Percentiles rank a stretch among this genome's conserved stretches.
phyloP scores from a whole-genome alignment of 768 basidiomycete genomes.

The Amanita rubescens region DNA sequence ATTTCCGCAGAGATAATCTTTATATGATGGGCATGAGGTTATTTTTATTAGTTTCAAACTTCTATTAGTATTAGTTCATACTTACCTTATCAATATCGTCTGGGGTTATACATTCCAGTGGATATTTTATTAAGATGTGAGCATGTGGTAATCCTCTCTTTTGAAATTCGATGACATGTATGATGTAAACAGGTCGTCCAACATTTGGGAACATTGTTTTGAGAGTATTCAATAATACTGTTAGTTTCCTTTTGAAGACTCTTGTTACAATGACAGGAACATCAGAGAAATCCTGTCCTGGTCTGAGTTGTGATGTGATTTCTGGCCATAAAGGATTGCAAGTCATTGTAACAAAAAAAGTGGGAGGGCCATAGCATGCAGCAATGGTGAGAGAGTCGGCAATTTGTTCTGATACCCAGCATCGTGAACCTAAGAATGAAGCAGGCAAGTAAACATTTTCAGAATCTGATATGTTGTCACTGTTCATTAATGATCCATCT shows the following conservation, averaged over 20 bases:
- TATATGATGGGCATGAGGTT: too few species aligned
- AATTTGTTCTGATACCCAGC: background rate
- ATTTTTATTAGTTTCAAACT: too few species aligned
- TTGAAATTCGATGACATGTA: slow-evolving; percentile 33
- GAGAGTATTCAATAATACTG: background rate
- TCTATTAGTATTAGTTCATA: too few species aligned
- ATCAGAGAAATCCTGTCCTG: slow-evolving; percentile 28
- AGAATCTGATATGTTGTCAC: too few species aligned
- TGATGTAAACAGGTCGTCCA: slow-evolving; percentile 16
- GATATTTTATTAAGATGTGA: too few species aligned
- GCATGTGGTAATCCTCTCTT: too few species aligned
- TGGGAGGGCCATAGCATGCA: background rate
- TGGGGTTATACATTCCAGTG: slow-evolving; percentile 13
- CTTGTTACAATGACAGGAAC: slow-evolving; percentile 18
- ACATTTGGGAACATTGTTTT: background rate
- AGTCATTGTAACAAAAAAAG: slow-evolving; percentile 32
- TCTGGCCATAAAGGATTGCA: slow-evolving; percentile 36
- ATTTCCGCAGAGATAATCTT: slow-evolving; percentile 29
- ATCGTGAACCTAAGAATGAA: background rate
- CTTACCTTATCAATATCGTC: slow-evolving; percentile 24
- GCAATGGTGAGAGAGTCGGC: background rate
- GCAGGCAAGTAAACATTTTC: background rate
- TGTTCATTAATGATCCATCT: background rate
- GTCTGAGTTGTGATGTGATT: slow-evolving; percentile 19
- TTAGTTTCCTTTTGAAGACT: background rate